Evolutionary conservation across 2,329 filamentous ascomycete species (phyloP).

Genomic region (Setomelanomma holmii): DNA sequence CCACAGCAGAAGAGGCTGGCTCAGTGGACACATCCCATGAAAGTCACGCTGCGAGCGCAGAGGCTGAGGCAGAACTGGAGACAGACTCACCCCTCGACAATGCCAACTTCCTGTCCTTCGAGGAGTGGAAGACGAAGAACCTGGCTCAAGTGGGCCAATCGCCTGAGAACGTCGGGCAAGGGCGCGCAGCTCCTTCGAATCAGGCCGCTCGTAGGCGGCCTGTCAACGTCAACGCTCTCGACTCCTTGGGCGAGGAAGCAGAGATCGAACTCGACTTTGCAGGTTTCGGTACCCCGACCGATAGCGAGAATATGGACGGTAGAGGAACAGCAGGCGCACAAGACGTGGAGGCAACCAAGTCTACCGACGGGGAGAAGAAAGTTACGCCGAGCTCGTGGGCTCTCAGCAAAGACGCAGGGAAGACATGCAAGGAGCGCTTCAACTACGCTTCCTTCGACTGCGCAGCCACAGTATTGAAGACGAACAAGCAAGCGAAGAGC

Average conservation of each 20-base stretch:
- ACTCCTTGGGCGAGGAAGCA: constrained; percentile 83
- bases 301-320: constrained; percentile 24
- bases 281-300: constrained; percentile 61
- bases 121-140: constrained; percentile 97
- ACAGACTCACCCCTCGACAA: constrained; percentile 73
- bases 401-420: constrained; percentile 90
- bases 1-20: constrained; percentile 14
- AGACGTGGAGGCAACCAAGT: constrained; percentile 19
- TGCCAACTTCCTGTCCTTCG: constrained; percentile 90
- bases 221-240: constrained; percentile 70
- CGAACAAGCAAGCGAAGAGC: constrained; percentile 84
- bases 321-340: constrained; percentile 24
- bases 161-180: constrained; percentile 69
- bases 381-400: constrained; percentile 41
- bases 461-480: constrained; percentile 90
- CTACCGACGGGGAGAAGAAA: constrained; percentile 35
- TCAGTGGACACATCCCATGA: constrained; percentile 8
- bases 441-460: constrained; percentile 98
- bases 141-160: constrained; percentile 83
- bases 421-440: constrained; percentile 96
- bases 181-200: constrained; percentile 54
- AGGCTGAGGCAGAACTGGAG: constrained; percentile 62
- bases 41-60: constrained; percentile 20
- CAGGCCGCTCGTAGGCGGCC: constrained; percentile 59
- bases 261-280: constrained; percentile 81